Evolutionary conservation across 805 yeast genomes (phyloP).

Genomic region (Ogataea minuta): DNA sequence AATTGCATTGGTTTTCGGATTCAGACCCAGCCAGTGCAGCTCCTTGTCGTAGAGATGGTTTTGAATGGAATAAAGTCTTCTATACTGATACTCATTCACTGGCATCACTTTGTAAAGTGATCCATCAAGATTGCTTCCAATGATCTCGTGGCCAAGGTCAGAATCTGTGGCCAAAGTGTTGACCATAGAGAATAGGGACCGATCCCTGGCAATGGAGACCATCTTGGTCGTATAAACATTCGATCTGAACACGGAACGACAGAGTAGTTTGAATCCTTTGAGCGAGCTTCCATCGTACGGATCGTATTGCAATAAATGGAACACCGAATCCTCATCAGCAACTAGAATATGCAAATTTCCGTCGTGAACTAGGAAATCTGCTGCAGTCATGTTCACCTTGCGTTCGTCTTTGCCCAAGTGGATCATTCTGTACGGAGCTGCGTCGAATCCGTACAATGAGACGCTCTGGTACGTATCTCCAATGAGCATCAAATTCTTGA

Average conservation of each 20-base stretch:
- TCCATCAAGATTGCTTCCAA: slow-evolving; percentile 81
- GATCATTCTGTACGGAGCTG: slow-evolving; percentile 89
- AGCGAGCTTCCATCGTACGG: slow-evolving; percentile 86
- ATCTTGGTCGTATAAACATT: slow-evolving; percentile 61
- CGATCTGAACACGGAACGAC: slow-evolving; percentile 66
- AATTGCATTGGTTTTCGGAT: slow-evolving; percentile 67
- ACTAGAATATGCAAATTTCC: slow-evolving; percentile 64
- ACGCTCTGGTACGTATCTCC: slow-evolving; percentile 80
- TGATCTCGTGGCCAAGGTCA: slow-evolving; percentile 47
- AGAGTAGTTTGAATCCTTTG: slow-evolving; percentile 73
- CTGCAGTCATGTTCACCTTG: slow-evolving; percentile 58
- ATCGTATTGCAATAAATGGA: slow-evolving; percentile 80
- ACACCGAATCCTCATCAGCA: slow-evolving; percentile 63
- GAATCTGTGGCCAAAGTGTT: slow-evolving; percentile 30
- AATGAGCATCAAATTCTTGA: slow-evolving; percentile 75
- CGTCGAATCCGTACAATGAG: slow-evolving; percentile 85
- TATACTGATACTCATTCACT: slow-evolving; percentile 67
- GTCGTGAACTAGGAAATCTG: slow-evolving; percentile 75
- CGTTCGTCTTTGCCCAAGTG: slow-evolving; percentile 71
- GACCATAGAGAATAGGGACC: slow-evolving; percentile 31
- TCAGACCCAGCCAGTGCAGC: slow-evolving; percentile 71
- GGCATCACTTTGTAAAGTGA: slow-evolving; percentile 74
- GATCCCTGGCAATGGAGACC: slow-evolving; percentile 42
- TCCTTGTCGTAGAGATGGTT: slow-evolving; percentile 84
- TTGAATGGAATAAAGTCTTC: slow-evolving; percentile 80